A percentile compares a stretch with the other conserved stretches of the same genome.
Evolutionary conservation across 2,329 filamentous ascomycete genomes (phyloP).

Genomic region (Cladosporium sp.): DNA sequence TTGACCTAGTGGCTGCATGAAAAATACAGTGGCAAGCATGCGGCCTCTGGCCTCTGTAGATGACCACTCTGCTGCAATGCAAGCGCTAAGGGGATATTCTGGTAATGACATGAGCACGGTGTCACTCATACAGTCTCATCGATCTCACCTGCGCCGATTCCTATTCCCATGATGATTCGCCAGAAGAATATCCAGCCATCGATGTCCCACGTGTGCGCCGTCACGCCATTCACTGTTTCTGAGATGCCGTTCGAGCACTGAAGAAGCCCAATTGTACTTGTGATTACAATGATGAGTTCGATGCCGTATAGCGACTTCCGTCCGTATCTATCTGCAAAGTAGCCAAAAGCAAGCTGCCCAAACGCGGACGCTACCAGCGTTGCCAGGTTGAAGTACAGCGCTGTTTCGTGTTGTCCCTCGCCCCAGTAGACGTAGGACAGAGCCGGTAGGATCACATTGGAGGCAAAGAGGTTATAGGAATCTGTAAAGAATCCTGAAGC

Average conservation of each 20-base stretch:
- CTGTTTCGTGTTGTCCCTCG: constrained; percentile 18
- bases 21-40: constrained; percentile 37
- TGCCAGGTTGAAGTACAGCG: constrained; percentile 32
- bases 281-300: constrained; percentile 36
- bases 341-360: constrained; percentile 34
- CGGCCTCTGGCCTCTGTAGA: constrained; percentile 31
- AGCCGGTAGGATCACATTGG: constrained; percentile 36
- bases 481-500: constrained; percentile 37
- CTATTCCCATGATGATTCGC: constrained; percentile 35
- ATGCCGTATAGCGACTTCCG: constrained; percentile 32
- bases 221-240: constrained; percentile 17
- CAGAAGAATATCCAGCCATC: constrained; percentile 35
- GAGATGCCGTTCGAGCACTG: constrained; percentile 28
- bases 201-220: constrained; percentile 31
- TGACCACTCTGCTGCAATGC: constrained; percentile 35
- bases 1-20: constrained; percentile 38
- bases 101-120: not conserved
- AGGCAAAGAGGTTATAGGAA: constrained; percentile 34
- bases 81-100: constrained; percentile 32
- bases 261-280: constrained; percentile 33
- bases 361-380: constrained; percentile 35
- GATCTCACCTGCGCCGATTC: constrained; percentile 30
- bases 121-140: not conserved
- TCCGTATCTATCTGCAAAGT: constrained; percentile 34
- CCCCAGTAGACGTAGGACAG: constrained; percentile 34